A percentile compares a stretch with the other conserved stretches of the same genome.
These are phyloP conservation scores for Elaphomyces granulatus DNA, from an alignment of 495 filamentous ascomycete genomes.

Conservation along the genomic window DNA sequence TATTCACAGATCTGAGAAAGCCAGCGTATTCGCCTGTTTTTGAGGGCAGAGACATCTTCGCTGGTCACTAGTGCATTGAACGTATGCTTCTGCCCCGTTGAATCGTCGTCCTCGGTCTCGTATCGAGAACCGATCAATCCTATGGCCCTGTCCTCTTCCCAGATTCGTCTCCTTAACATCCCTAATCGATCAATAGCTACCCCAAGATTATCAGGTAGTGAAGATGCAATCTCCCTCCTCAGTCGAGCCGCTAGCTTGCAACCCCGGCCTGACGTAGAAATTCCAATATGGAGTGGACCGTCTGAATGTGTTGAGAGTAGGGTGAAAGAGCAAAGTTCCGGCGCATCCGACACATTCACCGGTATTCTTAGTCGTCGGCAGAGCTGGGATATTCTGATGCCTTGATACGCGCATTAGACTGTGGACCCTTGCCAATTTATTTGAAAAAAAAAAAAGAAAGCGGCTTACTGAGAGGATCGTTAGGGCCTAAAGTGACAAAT, in stretches of 20 bases:
- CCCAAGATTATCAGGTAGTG: conserved; percentile 73
- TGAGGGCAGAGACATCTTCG: conserved; percentile 56
- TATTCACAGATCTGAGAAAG: conserved; percentile 95
- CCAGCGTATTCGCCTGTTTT: conserved; percentile 80
- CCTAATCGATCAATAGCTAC: conserved; percentile 64
- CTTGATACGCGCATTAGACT: conserved; percentile 18
- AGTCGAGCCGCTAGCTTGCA: conserved; percentile 92
- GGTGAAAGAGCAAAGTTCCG: conserved; percentile 77
- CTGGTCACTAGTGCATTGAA: conserved; percentile 76
- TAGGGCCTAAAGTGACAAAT: conserved; percentile 61
- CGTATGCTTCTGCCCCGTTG: conserved; percentile 61
- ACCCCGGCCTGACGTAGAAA: conserved; percentile 88
- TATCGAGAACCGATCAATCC: conserved; percentile 26
- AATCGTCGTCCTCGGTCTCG: conserved; percentile 66
- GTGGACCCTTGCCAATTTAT: not conserved
- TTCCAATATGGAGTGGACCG: conserved; percentile 85
- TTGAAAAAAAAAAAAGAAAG: not conserved
- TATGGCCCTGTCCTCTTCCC: conserved; percentile 59
- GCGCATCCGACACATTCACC: conserved; percentile 82
- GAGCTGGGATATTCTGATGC: conserved; percentile 52
- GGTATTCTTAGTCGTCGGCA: conserved; percentile 75
- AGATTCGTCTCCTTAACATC: conserved; percentile 56
- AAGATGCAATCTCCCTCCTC: conserved; percentile 68
- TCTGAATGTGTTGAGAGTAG: conserved; percentile 78
- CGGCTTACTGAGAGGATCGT: conserved; percentile 36